phyloP scores from a whole-genome alignment of 495 filamentous ascomycete species.

The Gamarada debralockiae region DNA sequence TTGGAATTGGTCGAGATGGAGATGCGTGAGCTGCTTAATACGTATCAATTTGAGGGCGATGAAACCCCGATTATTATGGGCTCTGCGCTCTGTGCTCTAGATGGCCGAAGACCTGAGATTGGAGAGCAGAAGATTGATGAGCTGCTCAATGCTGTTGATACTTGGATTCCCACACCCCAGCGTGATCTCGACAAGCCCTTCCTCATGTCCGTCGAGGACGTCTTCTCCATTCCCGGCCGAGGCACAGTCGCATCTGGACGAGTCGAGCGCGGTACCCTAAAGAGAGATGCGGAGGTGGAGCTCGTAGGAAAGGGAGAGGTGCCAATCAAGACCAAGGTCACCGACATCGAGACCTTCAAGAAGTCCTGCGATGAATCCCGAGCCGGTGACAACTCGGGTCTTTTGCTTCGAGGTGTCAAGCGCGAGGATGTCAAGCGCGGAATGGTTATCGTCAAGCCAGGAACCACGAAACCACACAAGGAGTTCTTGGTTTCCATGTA shows the following conservation, averaged over 20 bases:
- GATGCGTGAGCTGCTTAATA: slow-evolving; percentile 91
- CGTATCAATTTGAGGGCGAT: slow-evolving; percentile 97
- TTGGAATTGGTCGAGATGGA: slow-evolving; percentile 99
- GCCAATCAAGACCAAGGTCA: slow-evolving; percentile 96
- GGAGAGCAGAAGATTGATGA: slow-evolving; percentile 81
- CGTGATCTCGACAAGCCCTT: slow-evolving; percentile 95
- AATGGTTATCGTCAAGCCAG: slow-evolving; percentile 85
- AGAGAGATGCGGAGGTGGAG: slow-evolving; percentile 91
- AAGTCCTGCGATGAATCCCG: slow-evolving; percentile 92
- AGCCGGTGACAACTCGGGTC: slow-evolving; percentile 97
- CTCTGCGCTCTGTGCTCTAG: slow-evolving; percentile 93
- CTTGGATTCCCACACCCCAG: slow-evolving; percentile 91
- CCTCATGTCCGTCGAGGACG: slow-evolving; percentile 97
- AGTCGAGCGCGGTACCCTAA: slow-evolving; percentile 91
- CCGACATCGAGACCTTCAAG: slow-evolving; percentile 99
- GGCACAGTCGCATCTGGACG: slow-evolving; percentile 95
- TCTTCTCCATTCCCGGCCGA: slow-evolving; percentile 97
- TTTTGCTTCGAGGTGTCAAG: slow-evolving; percentile 89
- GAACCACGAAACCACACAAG: slow-evolving; percentile 71
- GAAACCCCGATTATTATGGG: slow-evolving; percentile 95
- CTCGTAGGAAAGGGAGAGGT: slow-evolving; percentile 74
- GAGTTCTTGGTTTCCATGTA: slow-evolving; percentile 96
- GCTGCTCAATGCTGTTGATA: slow-evolving; percentile 84
- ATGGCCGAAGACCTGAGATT: slow-evolving; percentile 81
- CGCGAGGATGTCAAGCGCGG: slow-evolving; percentile 91